phyloP scores from a whole-genome alignment of 805 yeast genomes.

The Kodamaea neixiangensis region DNA sequence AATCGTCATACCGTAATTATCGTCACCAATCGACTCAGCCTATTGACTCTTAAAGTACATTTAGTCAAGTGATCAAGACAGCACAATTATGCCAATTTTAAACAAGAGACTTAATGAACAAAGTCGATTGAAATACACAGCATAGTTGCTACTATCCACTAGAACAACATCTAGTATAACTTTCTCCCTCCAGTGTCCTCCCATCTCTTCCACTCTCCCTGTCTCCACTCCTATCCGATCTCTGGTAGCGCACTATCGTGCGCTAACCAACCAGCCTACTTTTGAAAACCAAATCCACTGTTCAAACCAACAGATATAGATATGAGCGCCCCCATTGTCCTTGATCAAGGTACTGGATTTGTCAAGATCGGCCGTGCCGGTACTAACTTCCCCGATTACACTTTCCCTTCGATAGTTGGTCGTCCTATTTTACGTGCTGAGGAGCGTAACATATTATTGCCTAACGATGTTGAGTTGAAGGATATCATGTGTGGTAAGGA shows the following conservation, averaged over 20 bases:
- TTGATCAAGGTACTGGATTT: slow-evolving; percentile 99
- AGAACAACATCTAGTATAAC: neutral
- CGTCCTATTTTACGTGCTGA: slow-evolving; percentile 97
- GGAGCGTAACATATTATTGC: slow-evolving; percentile 62
- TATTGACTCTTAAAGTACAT: neutral
- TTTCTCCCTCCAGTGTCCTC: neutral
- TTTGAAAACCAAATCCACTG: neutral
- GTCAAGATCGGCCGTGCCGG: slow-evolving; percentile 97
- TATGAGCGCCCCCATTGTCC: slow-evolving; percentile 49
- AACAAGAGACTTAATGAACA: too few relatives aligned
- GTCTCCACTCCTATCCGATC: neutral
- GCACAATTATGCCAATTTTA: too few relatives aligned
- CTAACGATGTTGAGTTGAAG: slow-evolving; percentile 72
- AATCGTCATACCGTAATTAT: too few relatives aligned
- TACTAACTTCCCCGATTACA: slow-evolving; percentile 93
- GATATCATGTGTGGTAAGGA: slow-evolving; percentile 98
- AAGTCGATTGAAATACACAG: too few relatives aligned
- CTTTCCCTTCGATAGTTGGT: slow-evolving; percentile 97
- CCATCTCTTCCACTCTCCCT: neutral
- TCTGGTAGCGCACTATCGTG: neutral
- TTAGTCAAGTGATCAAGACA: too few relatives aligned
- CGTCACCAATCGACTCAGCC: too few relatives aligned
- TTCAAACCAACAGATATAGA: neutral
- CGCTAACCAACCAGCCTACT: slow-evolving; percentile 1
- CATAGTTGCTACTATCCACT: too few relatives aligned